Evolutionary conservation across 768 basidiomycete genomes (phyloP).

Genomic region (Fomitopsis serialis): DNA sequence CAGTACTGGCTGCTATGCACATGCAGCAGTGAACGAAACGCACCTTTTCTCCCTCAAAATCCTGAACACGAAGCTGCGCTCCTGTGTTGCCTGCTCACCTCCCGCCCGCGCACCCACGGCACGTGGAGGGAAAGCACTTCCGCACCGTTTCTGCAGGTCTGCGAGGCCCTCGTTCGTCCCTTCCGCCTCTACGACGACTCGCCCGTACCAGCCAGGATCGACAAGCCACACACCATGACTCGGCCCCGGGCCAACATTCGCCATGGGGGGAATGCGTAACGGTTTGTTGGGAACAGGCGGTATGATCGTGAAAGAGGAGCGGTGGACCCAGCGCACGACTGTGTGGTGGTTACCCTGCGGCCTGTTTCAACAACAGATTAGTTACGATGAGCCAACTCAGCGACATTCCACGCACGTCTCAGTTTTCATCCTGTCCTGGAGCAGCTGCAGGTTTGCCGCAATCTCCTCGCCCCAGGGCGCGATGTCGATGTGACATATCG

Average conservation of each 20-base stretch:
- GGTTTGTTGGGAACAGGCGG: slow-evolving; percentile 36
- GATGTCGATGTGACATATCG: slow-evolving; percentile 69
- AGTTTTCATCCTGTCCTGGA: slow-evolving; percentile 72
- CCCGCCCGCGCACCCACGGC: slow-evolving; percentile 28
- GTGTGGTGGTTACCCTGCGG: slow-evolving; percentile 76
- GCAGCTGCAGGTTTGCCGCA: slow-evolving; percentile 62
- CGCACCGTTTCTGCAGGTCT: slow-evolving; percentile 72
- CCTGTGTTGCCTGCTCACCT: slow-evolving; percentile 34
- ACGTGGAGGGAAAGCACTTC: slow-evolving; percentile 61
- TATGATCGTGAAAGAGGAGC: slow-evolving; percentile 68
- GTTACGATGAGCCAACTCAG: slow-evolving; percentile 8
- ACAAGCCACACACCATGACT: slow-evolving; percentile 54
- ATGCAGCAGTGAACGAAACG: slow-evolving; percentile 8
- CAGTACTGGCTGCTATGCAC: slow-evolving; percentile 2
- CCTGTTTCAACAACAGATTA: slow-evolving; percentile 32
- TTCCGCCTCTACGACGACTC: slow-evolving; percentile 78
- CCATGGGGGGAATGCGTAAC: slow-evolving; percentile 26
- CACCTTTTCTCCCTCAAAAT: slow-evolving; percentile 79
- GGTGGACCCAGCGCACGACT: slow-evolving; percentile 82
- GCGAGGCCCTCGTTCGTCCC: slow-evolving; percentile 82
- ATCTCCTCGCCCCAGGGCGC: slow-evolving; percentile 78
- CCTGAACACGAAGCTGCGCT: slow-evolving; percentile 55
- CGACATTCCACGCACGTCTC: slow-evolving; percentile 59
- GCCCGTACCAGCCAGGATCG: slow-evolving; percentile 81
- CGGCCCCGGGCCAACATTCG: slow-evolving; percentile 22